A percentile compares a stretch with the other conserved stretches of the same genome.
phyloP scores from a whole-genome alignment of 2,329 filamentous ascomycete genomes.

The Colletotrichum eremochloae region DNA sequence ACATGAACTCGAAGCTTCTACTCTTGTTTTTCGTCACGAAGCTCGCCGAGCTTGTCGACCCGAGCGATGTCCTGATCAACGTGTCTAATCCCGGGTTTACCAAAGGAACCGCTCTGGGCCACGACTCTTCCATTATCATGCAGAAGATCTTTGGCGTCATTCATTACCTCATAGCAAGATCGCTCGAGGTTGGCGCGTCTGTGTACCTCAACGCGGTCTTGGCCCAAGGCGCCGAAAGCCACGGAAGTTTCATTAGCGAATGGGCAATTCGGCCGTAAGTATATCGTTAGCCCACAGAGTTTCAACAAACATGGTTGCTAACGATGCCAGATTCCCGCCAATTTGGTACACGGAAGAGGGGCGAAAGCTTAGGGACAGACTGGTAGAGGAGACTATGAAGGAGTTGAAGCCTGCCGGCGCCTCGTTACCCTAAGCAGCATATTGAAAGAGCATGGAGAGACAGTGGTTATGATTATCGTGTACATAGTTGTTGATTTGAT shows the following conservation, averaged over 20 bases:
- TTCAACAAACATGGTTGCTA: not conserved
- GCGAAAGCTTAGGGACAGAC: slow-evolving; percentile 49
- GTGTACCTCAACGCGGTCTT: slow-evolving; percentile 44
- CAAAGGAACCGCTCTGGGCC: slow-evolving; percentile 56
- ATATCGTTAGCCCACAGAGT: not conserved
- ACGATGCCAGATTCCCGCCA: slow-evolving; percentile 49
- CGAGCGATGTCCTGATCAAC: slow-evolving; percentile 45
- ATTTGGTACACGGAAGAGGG: slow-evolving; percentile 53
- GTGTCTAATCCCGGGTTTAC: slow-evolving; percentile 47
- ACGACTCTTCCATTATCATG: slow-evolving; percentile 46
- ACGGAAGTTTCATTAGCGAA: slow-evolving; percentile 43
- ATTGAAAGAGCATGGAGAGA: not conserved
- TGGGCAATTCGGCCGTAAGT: not conserved
- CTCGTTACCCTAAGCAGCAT: slow-evolving; percentile 6
- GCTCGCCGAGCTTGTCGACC: slow-evolving; percentile 38
- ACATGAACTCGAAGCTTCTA: slow-evolving; percentile 45
- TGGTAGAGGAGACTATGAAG: slow-evolving; percentile 57
- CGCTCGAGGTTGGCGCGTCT: slow-evolving; percentile 40
- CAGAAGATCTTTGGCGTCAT: slow-evolving; percentile 10
- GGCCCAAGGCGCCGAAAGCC: slow-evolving; percentile 44
- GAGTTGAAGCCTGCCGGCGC: slow-evolving; percentile 44
- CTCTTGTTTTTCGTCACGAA: slow-evolving; percentile 33
- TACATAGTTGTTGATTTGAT: not conserved
- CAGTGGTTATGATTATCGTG: not conserved
- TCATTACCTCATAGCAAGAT: slow-evolving; percentile 30